Percentiles rank a stretch among this genome's conserved stretches.
phyloP scores from a whole-genome alignment of 2,329 filamentous ascomycete species.

The Lachnellula arida region DNA sequence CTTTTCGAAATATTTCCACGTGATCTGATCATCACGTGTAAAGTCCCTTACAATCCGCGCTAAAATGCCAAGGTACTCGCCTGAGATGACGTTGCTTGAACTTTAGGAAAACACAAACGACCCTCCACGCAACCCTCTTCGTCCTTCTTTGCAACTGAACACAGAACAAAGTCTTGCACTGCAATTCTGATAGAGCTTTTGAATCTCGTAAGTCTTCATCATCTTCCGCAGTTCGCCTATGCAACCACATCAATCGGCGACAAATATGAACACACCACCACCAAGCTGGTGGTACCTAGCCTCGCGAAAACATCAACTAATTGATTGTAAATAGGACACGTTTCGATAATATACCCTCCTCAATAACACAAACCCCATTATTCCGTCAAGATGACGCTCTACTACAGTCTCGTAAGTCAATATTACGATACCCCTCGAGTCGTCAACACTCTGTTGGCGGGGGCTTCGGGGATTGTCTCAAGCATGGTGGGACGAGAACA shows the following conservation, averaged over 20 bases:
- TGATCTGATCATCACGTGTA: neutral
- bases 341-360: conserved; percentile 11
- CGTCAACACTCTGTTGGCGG: neutral
- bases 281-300: neutral
- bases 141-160: neutral
- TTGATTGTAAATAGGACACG: conserved; percentile 20
- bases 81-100: conserved; percentile 13
- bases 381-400: conserved; percentile 43
- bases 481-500: neutral
- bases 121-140: neutral
- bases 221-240: neutral
- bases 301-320: conserved; percentile 15
- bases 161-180: neutral
- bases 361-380: conserved; percentile 7
- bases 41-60: neutral
- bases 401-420: conserved; percentile 44
- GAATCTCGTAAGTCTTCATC: neutral
- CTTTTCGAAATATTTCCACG: neutral
- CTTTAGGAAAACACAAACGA: neutral
- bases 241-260: neutral
- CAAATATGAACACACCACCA: too few species aligned
- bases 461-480: neutral
- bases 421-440: neutral
- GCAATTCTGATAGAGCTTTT: neutral
- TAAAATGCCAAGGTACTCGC: neutral